phyloP scores from a whole-genome alignment of 345 rosid genomes.

The Anastatica hierochuntica region DNA sequence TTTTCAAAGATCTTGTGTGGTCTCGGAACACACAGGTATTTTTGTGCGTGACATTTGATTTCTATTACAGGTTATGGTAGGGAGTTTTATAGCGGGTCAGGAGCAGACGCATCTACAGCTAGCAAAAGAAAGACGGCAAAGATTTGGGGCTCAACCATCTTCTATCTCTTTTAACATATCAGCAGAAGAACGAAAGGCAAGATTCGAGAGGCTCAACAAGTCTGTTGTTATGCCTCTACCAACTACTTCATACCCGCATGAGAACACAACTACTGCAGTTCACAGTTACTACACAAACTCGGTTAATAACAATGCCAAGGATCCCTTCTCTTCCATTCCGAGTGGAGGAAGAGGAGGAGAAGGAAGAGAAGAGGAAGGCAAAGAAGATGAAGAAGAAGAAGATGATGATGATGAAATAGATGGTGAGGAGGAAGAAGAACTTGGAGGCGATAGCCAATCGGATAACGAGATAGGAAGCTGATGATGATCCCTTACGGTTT shows the following conservation, averaged over 20 bases:
- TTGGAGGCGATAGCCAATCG: constrained; percentile 28
- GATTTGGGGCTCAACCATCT: constrained; percentile 21
- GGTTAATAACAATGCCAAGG: constrained; percentile 15
- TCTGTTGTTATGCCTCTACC: constrained; percentile 17
- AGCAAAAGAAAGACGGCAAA: constrained; percentile 25
- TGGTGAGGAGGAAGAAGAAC: constrained; percentile 21
- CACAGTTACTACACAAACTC: constrained; percentile 25
- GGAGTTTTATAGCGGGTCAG: constrained; percentile 25
- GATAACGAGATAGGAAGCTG: constrained; percentile 27
- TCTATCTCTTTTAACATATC: constrained; percentile 25
- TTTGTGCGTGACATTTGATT: not conserved
- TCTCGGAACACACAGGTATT: not conserved
- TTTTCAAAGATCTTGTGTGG: not conserved
- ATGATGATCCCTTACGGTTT: constrained; percentile 1
- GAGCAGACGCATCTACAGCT: constrained; percentile 25
- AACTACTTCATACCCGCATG: constrained; percentile 11
- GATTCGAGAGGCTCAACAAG: constrained; percentile 26
- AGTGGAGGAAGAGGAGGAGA: not conserved
- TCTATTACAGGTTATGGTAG: constrained; percentile 24
- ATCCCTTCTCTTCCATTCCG: constrained; percentile 20
- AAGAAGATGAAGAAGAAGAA: constrained; percentile 9
- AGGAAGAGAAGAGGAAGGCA: not conserved
- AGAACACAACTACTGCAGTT: constrained; percentile 9
- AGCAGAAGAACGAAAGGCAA: constrained; percentile 28
- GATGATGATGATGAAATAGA: constrained; percentile 20